phyloP scores from a whole-genome alignment of 2,329 filamentous ascomycete genomes.

The Cordyceps sp. region DNA sequence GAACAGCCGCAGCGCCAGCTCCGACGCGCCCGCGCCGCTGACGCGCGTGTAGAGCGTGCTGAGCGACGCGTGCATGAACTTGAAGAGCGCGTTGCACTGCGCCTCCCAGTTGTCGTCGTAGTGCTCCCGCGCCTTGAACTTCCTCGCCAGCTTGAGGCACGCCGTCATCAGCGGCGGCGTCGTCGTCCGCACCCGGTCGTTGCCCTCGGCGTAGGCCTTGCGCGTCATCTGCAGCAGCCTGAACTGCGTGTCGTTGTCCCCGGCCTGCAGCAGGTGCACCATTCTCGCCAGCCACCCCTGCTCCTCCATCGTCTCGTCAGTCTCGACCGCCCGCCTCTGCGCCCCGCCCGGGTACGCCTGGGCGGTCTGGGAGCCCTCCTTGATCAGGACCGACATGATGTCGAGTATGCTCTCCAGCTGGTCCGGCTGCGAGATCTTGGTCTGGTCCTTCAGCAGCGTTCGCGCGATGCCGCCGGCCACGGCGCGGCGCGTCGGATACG shows the following conservation, averaged over 20 bases:
- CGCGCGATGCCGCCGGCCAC: conserved; percentile 80
- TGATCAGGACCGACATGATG: conserved; percentile 79
- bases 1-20: conserved; percentile 79
- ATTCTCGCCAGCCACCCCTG: conserved; percentile 93
- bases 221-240: conserved; percentile 77
- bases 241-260: conserved; percentile 87
- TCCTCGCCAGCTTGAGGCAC: conserved; percentile 74
- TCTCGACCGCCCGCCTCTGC: conserved; percentile 63
- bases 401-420: conserved; percentile 82
- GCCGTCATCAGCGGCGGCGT: conserved; percentile 83
- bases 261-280: conserved; percentile 68
- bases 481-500: conserved; percentile 78
- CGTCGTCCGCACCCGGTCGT: conserved; percentile 90
- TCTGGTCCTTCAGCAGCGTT: conserved; percentile 69
- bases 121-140: conserved; percentile 82
- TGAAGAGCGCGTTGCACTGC: conserved; percentile 65
- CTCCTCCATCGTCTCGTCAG: conserved; percentile 94
- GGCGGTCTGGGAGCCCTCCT: conserved; percentile 75
- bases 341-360: conserved; percentile 69
- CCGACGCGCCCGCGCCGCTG: conserved; percentile 58
- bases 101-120: conserved; percentile 49
- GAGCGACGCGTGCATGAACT: conserved; percentile 83
- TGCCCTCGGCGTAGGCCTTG: conserved; percentile 79
- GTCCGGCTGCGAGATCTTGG: conserved; percentile 56
- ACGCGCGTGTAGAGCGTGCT: conserved; percentile 80